Evolutionary conservation across 306 rosid genomes (phyloP), one percentile per base, ranked within the genome.

Genomic region (Mimosa pudica): DNA sequence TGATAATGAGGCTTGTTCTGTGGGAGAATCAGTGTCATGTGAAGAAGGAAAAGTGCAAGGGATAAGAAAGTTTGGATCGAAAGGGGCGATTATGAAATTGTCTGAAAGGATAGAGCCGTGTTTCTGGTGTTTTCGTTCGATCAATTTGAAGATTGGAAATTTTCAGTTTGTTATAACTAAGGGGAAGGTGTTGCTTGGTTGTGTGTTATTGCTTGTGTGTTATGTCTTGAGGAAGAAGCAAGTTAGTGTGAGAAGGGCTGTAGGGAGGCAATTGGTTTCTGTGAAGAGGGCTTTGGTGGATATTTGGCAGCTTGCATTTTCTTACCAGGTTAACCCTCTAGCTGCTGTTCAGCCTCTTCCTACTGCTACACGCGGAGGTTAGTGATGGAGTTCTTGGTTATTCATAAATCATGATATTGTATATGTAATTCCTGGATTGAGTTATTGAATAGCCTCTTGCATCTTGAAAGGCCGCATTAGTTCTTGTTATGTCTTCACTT

Each of bases 261-360:
- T 85, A 58, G 79, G 79, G 70, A 84, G 81, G 83, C 94, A 85
- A 77, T 84, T 81, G 68, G 41, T 48, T 10, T 75, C 85, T 1
- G 18, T 80, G 52, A 93, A 84, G 85, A 91, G 80, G 55, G 99
- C 89, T 52, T 44, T 90, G 82, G 82, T 85, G 11, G 97, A 93
- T 79, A 65, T 91, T 63, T 91, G 98, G 99, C 85, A 88, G 82
- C 99, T 95, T 75, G 97, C 97, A 18, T 95, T 93, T 87, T 93
- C 99, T 0, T 90, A 93, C 81, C 93, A 92, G 77, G 93, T 95
- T 60, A 91, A 95, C 84, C 97, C 97, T 83, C 84, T 95, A 48
- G 96, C 98, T 38, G 89, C 88, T 74, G 90, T 93, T 68, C 90
- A 91, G 77, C 90, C 97, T 20, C 85, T 87, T 7, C 74, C 88